phyloP scores from a whole-genome alignment of 192 early-diverging fungal genomes.

The Podila epicladia region DNA sequence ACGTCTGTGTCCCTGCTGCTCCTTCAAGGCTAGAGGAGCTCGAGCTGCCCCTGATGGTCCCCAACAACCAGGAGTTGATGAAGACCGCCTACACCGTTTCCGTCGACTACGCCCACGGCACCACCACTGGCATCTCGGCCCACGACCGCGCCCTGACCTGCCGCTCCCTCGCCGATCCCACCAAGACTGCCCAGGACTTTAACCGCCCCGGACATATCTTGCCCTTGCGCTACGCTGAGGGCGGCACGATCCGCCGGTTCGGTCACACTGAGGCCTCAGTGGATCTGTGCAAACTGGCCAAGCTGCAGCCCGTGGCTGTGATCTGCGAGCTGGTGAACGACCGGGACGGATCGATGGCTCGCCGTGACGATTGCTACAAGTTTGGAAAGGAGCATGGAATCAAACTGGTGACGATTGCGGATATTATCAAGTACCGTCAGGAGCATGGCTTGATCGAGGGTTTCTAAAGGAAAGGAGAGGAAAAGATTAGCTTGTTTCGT shows the following conservation, averaged over 20 bases:
- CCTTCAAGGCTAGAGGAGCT: conserved; percentile 84
- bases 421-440: conserved; percentile 82
- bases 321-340: conserved; percentile 95
- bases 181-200: conserved; percentile 75
- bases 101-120: conserved; percentile 84
- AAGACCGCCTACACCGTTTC: conserved; percentile 96
- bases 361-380: conserved; percentile 86
- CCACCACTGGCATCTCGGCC: conserved; percentile 97
- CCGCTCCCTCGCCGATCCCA: conserved; percentile 78
- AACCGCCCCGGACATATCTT: conserved; percentile 94
- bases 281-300: conserved; percentile 88
- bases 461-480: conserved; percentile 5
- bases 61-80: conserved; percentile 88
- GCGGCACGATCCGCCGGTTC: conserved; percentile 85
- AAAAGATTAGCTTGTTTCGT: background rate
- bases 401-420: conserved; percentile 90
- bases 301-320: conserved; percentile 84
- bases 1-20: conserved; percentile 89
- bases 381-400: conserved; percentile 88
- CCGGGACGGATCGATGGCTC: conserved; percentile 92
- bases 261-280: conserved; percentile 97
- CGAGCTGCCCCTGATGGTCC: conserved; percentile 94
- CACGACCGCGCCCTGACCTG: conserved; percentile 88
- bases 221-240: conserved; percentile 84
- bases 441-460: conserved; percentile 43